These are phyloP conservation scores for Yamadazyma blattariae DNA, from an alignment of 1,139 yeast genomes.

Conservation along the genomic window DNA sequence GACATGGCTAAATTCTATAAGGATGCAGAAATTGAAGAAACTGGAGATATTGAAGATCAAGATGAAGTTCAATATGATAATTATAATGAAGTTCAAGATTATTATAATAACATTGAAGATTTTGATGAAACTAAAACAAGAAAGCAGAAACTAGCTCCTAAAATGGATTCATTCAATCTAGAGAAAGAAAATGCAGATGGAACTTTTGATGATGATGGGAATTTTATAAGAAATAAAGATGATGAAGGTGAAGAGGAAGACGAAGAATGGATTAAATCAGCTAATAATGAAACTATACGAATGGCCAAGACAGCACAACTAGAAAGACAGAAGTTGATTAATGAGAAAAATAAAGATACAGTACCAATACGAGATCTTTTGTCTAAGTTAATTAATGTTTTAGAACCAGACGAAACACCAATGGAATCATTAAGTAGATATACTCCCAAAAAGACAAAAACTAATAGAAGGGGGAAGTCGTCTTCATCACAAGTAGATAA, in stretches of 20 bases:
- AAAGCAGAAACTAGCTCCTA: not conserved
- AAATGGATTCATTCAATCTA: conserved; percentile 60
- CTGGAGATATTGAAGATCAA: conserved; percentile 2
- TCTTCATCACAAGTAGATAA: conserved; percentile 2
- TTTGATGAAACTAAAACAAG: not conserved
- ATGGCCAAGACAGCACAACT: conserved; percentile 45
- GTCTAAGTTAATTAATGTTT: conserved; percentile 30
- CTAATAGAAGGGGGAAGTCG: conserved; percentile 10
- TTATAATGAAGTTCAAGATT: conserved; percentile 5
- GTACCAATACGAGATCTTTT: conserved; percentile 25
- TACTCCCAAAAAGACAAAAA: conserved; percentile 23
- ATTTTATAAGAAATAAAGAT: conserved; percentile 44
- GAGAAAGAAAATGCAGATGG: conserved; percentile 60
- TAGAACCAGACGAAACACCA: conserved; percentile 65
- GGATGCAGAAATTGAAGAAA: conserved; percentile 12
- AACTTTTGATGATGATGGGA: conserved; percentile 60
- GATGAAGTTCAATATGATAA: conserved; percentile 2
- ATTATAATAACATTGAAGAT: conserved; percentile 1
- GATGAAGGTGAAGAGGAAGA: conserved; percentile 30
- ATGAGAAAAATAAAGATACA: not conserved
- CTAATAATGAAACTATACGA: conserved; percentile 49
- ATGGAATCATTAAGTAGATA: conserved; percentile 57
- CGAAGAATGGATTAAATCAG: conserved; percentile 21
- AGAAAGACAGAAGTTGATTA: conserved; percentile 15
- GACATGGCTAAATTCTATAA: conserved; percentile 29